Conservation (phyloP, 2,329 filamentous ascomycete species). For the Thermothelomyces thermophilus region DNA sequence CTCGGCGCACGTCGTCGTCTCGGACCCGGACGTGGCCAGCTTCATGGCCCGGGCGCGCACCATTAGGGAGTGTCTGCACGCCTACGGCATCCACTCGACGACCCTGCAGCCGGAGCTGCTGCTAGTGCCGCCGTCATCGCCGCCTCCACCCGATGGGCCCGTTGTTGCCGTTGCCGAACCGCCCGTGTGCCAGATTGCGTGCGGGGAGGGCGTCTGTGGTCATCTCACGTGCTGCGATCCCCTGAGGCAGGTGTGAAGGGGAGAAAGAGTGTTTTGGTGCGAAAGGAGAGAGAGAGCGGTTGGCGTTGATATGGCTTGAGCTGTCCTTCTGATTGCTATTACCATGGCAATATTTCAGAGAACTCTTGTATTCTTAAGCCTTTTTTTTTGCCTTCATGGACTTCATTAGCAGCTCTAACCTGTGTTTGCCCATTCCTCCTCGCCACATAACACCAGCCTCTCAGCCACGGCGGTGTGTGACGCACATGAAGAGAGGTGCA, state of each 20-base stretch:
- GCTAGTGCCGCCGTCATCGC: background rate
- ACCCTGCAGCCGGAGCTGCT: conserved; percentile 61
- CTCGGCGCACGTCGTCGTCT: conserved; percentile 61
- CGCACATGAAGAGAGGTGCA: too few relatives aligned
- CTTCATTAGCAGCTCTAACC: too few relatives aligned
- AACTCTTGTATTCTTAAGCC: too few relatives aligned
- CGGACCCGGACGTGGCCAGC: conserved; percentile 46
- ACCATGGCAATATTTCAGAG: too few relatives aligned
- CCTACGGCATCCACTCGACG: conserved; percentile 64
- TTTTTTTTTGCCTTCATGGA: too few relatives aligned
- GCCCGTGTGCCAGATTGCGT: conserved; percentile 43
- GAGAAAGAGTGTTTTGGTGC: background rate
- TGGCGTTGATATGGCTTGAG: background rate
- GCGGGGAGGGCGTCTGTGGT: conserved; percentile 42
- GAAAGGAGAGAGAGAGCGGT: background rate
- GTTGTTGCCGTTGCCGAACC: background rate
- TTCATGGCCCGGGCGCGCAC: conserved; percentile 57
- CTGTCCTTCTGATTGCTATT: too few relatives aligned
- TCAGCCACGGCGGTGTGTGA: too few relatives aligned
- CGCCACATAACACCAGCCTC: too few relatives aligned
- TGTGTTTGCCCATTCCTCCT: too few relatives aligned
- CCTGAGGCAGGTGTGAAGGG: conserved; percentile 3
- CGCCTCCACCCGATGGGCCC: background rate
- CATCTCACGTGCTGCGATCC: conserved; percentile 44
- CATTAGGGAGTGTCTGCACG: conserved; percentile 63